Base-by-base conservation (phyloP, 805 yeast genomes). In the Saturnispora hagleri region DNA sequence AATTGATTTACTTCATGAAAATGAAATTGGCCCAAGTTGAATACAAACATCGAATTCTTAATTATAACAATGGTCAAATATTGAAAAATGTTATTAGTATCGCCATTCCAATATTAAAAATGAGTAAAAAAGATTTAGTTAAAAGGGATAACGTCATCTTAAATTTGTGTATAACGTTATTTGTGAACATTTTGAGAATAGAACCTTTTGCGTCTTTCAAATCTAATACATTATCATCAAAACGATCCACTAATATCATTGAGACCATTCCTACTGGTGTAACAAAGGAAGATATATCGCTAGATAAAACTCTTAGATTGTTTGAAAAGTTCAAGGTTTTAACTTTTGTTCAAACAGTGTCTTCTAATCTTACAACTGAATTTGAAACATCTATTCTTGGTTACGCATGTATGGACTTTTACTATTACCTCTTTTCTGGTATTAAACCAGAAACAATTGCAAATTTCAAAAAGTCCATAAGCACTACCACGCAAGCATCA, bases 181-280 rank as follows among this genome's bases (percentile, higher is more conserved):
- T 89, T 55, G 75, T 96, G 55, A 93, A 93, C 63, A 59, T 93
- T n/a, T 68, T 86, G 8, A 75, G 80, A 41, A 88, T 91, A 34
- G 89, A 84, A 57, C 91, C 90, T 0, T 80, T 85, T 46, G 73
- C 66, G 51, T 47, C 69, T 5, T 51, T 66, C 10, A 69, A 73
- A 41, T 43, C 51, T n/a, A 50, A 46, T 28, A 41, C 55, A 9
- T 15, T 18, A 8, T 20, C 27, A 7, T 45, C 52, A 24, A 52
- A 44, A 5, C 61, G 57, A 44, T 51, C 58, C 6, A 62, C 58
- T 27, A 53, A 71, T 58, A 52, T 61, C 20, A 57, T 58, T 51
- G 61, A 65, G 48, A 74, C 72, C 52, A 62, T 84, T 59, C 90
- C 93, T 0, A 67, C 70, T 6, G 82, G 79, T 41, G 74, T 85